Base-by-base conservation (phyloP, 257 asterid genomes). In the Fraxinus americana region DNA sequence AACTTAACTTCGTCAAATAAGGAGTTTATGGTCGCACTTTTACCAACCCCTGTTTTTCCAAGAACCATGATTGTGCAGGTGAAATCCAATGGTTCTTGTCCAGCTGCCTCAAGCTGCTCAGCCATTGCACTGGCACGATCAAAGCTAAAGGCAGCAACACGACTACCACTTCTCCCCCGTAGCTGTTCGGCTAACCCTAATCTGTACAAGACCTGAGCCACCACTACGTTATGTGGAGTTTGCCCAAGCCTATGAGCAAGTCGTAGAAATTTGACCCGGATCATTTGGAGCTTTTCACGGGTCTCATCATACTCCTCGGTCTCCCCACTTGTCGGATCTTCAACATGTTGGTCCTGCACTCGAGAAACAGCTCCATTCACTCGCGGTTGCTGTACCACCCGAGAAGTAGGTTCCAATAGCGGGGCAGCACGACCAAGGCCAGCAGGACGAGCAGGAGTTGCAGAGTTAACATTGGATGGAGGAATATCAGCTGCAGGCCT, bases 111-210 rank as follows among this genome's bases (percentile, higher is more conserved):
- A 43, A 96, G 98, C 81, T 93, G 97, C 90, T 92, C 97, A 10
- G 99, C 99, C 97, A 93, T 86, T 38, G 97, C 97, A 87, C 98
- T 96, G 5, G 99, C 98, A 65, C 98, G 99, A 77, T 96, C 99
- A 82, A 96, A 96, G 85, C 96, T 96, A 54, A 96, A 92, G 66
- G 96, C 94, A 75, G 88, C 97, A 79, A 83, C 96, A 75, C 98
- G 98, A 6, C 95, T 88, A 27, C 97, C 97, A 80, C 89, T 93
- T 87, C 99, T 89, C 32, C 99, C 97, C 29, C 90, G 91, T 59
- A 96, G 87, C 90, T 96, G 99, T 85, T 96, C 98, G 54, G 99
- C 99, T 80, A 96, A 81, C 29, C 99, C 99, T 79, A 96, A 84
- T 71, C 99, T 94, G 82, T 96, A 96, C 85, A 96, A 82, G 73